Evolutionary conservation across 2,329 filamentous ascomycete genomes (phyloP), one percentile per base, ranked within the genome.

Genomic region (Tolypocladium cylindrosporum): DNA sequence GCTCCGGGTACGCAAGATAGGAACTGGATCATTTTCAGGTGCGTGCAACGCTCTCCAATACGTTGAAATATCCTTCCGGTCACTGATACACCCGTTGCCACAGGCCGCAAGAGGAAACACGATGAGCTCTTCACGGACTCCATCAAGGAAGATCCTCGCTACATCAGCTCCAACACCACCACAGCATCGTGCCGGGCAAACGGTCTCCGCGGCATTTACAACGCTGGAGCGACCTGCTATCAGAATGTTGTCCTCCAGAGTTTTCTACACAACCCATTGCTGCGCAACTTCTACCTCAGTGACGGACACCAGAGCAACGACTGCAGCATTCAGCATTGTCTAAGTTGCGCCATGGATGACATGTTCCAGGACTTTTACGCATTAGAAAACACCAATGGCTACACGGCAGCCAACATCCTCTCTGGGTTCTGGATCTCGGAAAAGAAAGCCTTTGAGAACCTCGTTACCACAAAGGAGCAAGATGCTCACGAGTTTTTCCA

Each of bases 401-500:
- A 95, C 66, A 93, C 91, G 1, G 91, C 92, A 1, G 88, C 94
- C 10, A 91, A 90, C 67, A 90, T 97, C 68, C 81, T 97, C 51
- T 86, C 91, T 58, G 90, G 89, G 13, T 92, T 92, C 68, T 96
- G 92, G 91, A 90, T 92, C 64, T 90, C 88, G 5, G 89, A 90
- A 71, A 86, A 82, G 75, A 84, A 81, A 70, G 81, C 83, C 0
- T 87, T 87, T 61, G 83, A 90, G 73, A 86, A 88, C 60, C 79
- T 92, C 27, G 90, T 93, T 1, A 94, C 92, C 13, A 96, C 95
- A 66, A 90, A 92, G 67, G 93, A 97, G 73, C 93, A 97, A 75
- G 93, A 97, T 69, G 93, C 93, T 0, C 93, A 97, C 69, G 93
- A 97, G 71, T 97, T 96, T 74, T 95, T 97, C 72, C 91, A 96